phyloP scores from a whole-genome alignment of 1,284 basidiomycete genomes.

The Psilocybe mexicana region DNA sequence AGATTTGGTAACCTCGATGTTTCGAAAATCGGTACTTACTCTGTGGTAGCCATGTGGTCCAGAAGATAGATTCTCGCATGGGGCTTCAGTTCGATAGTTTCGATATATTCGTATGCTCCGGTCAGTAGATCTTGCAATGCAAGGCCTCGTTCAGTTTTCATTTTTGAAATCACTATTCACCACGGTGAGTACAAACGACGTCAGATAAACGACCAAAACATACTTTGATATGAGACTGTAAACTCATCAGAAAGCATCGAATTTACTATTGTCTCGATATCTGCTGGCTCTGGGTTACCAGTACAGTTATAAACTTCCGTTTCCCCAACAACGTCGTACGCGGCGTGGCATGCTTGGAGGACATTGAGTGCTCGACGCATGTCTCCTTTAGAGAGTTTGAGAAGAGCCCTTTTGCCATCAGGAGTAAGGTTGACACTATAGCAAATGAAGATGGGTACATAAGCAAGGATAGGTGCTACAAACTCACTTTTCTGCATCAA shows the following conservation, averaged over 20 bases:
- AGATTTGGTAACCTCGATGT: constrained; percentile 1
- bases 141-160: constrained; percentile 92
- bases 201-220: constrained; percentile 27
- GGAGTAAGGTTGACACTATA: constrained; percentile 82
- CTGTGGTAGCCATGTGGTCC: constrained; percentile 87
- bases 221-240: constrained; percentile 88
- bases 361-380: constrained; percentile 98
- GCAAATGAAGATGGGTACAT: constrained; percentile 4
- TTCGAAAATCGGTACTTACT: constrained; percentile 55
- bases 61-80: constrained; percentile 89
- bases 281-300: constrained; percentile 91
- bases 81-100: constrained; percentile 83
- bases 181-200: neutral
- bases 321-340: constrained; percentile 88
- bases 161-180: constrained; percentile 72
- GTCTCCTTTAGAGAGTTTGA: constrained; percentile 94
- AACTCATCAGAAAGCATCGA: constrained; percentile 98
- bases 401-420: constrained; percentile 86
- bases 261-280: constrained; percentile 91
- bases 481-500: constrained; percentile 80
- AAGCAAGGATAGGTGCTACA: neutral
- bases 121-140: constrained; percentile 95
- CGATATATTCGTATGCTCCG: constrained; percentile 90
- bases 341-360: constrained; percentile 96
- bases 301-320: constrained; percentile 96